Base-by-base conservation (phyloP, 495 filamentous ascomycete genomes). In the Aspergillus taichungensis region DNA sequence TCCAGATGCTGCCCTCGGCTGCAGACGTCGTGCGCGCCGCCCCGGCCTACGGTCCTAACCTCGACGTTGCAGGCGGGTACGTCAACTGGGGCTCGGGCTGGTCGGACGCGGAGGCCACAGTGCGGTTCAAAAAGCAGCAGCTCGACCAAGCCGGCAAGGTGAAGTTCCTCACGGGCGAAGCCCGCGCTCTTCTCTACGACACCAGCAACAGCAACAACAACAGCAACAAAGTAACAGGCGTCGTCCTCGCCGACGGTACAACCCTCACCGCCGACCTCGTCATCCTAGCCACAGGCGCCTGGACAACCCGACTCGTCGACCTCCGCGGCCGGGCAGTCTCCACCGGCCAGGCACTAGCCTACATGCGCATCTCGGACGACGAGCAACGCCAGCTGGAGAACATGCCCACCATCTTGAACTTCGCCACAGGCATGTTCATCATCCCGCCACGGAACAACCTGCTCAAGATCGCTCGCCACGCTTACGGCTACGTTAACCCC, bases 251-350 rank as follows among this genome's bases (percentile, higher is more conserved):
- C 0, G 70, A 78, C 41, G 78, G 79, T 4, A 46, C 62, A 8
- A 63, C 55, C 7, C 42, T 94, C 5, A 63, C 61, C 0, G 88
- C 88, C 3, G 83, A 85, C 40, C 71, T 96, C 5, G 79, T 83
- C 11, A 66, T 96, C 43, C 70, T 95, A 6, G 88, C 92, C 0
- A 79, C 88, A 0, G 92, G 92, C 6, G 86, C 92, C 1, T 96
- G 89, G 89, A 85, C 85, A 6, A 72, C 76, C 0, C 67, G 72
- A 0, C 66, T 98, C 6, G 66, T 98, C 36, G 85, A 95, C 64
- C 64, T 96, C 1, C 67, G 79, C n/a, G 87, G 86, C 3, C 74
- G 84, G 13, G 80, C 78, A 3, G 71, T 81, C 33, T 82, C 88
- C 2, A 90, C 85, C 0, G 92, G 85, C 1, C 92, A 98, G 56